Percentiles rank a stretch among this genome's conserved stretches.
Conservation (phyloP, 305 asterid genomes). For the Fraxinus ornus region DNA sequence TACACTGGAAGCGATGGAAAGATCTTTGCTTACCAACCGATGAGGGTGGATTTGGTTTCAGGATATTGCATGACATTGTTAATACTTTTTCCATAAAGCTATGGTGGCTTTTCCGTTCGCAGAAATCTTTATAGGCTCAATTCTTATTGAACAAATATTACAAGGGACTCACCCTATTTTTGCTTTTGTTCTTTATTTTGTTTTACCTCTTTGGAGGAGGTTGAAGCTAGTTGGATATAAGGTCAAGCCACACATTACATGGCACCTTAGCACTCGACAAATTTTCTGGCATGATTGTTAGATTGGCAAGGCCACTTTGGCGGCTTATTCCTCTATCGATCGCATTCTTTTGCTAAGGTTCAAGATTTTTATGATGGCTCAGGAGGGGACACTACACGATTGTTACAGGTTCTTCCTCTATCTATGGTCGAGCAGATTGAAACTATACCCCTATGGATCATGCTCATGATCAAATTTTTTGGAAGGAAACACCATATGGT, state of each 20-base stretch:
- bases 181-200: too few relatives aligned
- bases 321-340: too few relatives aligned
- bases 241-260: neutral
- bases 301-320: neutral
- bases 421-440: too few relatives aligned
- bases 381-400: too few relatives aligned
- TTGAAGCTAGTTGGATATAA: neutral
- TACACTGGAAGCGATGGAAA: neutral
- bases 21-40: neutral
- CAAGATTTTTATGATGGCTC: too few relatives aligned
- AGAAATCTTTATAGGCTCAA: neutral
- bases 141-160: neutral
- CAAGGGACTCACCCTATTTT: neutral
- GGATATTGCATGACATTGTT: neutral
- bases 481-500: too few relatives aligned
- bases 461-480: too few relatives aligned
- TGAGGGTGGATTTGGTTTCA: neutral
- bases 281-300: neutral
- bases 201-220: too few relatives aligned
- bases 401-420: too few relatives aligned
- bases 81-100: neutral
- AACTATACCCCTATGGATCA: too few relatives aligned
- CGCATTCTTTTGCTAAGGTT: too few relatives aligned
- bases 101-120: too few relatives aligned
- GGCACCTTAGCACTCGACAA: neutral